Evolutionary conservation across 2,329 filamentous ascomycete genomes (phyloP).

Genomic region (Graphilbum fragrans): DNA sequence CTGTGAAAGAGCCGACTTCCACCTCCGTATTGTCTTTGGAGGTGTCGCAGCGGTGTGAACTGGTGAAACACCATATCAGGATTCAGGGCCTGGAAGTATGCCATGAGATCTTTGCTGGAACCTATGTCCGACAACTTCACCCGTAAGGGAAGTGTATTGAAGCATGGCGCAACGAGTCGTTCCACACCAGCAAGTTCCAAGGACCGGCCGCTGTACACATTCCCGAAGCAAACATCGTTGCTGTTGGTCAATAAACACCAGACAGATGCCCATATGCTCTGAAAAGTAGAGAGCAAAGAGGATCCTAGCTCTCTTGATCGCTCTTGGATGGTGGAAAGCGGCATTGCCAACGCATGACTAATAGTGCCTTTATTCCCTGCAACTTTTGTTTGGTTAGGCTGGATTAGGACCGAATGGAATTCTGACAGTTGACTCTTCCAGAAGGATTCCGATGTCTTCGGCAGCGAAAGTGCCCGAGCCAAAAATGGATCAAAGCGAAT

Average conservation of each 20-base stretch:
- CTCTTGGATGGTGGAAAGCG: conserved; percentile 33
- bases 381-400: not conserved
- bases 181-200: conserved; percentile 54
- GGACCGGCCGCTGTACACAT: conserved; percentile 68
- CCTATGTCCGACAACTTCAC: conserved; percentile 33
- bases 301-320: conserved; percentile 40
- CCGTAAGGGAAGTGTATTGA: conserved; percentile 75
- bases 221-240: conserved; percentile 73
- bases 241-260: conserved; percentile 42
- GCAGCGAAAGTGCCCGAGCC: conserved; percentile 36
- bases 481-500: conserved; percentile 55
- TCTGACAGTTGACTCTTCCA: conserved; percentile 48
- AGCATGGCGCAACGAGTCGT: conserved; percentile 73
- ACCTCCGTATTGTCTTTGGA: conserved; percentile 41
- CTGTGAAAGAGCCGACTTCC: conserved; percentile 61
- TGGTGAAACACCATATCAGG: conserved; percentile 53
- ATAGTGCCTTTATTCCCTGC: conserved; percentile 4
- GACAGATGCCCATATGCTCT: conserved; percentile 60
- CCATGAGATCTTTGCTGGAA: conserved; percentile 39
- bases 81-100: conserved; percentile 25
- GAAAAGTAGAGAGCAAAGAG: conserved; percentile 54
- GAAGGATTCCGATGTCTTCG: conserved; percentile 43
- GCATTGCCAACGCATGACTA: conserved; percentile 17
- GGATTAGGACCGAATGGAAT: conserved; percentile 25
- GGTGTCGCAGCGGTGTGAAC: conserved; percentile 59